Percentiles rank a stretch among this genome's conserved stretches.
phyloP scores from a whole-genome alignment of 2,329 filamentous ascomycete species.

The Fusarium sp. region DNA sequence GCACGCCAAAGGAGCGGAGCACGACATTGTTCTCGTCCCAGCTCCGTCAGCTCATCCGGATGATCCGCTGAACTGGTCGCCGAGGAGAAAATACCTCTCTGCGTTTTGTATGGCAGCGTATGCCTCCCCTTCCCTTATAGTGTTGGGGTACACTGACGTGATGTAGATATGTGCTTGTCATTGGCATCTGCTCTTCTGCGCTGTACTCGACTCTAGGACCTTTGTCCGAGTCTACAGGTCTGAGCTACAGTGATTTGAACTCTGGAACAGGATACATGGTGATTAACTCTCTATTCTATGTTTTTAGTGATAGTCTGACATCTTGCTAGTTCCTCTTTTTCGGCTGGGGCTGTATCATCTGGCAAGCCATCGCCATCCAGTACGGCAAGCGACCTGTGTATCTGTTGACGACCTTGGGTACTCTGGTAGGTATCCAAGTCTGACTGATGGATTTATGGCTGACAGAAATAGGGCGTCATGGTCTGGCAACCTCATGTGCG shows the following conservation, averaged over 20 bases:
- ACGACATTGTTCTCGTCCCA: not conserved
- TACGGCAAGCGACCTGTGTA: not conserved
- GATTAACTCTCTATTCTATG: rapidly evolving
- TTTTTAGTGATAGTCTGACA: rapidly evolving
- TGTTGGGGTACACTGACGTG: not conserved
- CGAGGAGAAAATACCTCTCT: not conserved
- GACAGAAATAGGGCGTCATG: not conserved
- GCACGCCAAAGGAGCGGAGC: not conserved
- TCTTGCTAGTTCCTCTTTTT: not conserved
- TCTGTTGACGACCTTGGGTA: not conserved
- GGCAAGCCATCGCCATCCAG: not conserved
- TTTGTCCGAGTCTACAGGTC: not conserved
- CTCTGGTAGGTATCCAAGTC: not conserved
- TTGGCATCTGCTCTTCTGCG: not conserved
- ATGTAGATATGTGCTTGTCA: not conserved
- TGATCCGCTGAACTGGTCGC: not conserved
- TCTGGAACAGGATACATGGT: not conserved
- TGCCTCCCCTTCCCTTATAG: not conserved
- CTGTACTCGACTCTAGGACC: not conserved
- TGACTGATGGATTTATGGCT: rapidly evolving
- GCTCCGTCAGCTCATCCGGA: not conserved
- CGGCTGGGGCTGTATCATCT: not conserved
- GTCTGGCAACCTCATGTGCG: not conserved
- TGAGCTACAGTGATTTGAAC: not conserved
- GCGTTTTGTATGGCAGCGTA: not conserved